phyloP scores from a whole-genome alignment of 1,284 basidiomycete genomes.

The Sphagnurus paluster region DNA sequence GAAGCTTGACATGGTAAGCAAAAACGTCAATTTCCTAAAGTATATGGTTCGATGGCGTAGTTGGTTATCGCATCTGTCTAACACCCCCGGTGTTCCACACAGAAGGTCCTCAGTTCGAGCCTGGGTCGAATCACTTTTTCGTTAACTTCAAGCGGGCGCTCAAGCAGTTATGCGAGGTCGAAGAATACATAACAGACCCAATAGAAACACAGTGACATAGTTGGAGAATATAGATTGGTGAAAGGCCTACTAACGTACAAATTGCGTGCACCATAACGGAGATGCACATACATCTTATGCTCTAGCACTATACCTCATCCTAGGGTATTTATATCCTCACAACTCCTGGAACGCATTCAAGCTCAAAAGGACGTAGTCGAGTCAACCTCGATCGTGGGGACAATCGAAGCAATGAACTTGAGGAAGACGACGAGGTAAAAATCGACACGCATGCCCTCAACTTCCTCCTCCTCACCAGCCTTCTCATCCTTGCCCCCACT shows the following conservation, averaged over 20 bases:
- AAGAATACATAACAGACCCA: too few relatives aligned
- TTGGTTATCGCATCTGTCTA: conserved; percentile 78
- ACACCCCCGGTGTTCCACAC: too few relatives aligned
- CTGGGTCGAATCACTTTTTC: conserved; percentile 47
- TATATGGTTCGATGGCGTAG: conserved; percentile 64
- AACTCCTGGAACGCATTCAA: neutral
- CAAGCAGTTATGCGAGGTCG: neutral
- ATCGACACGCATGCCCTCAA: conserved; percentile 90
- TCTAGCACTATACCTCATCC: conserved; percentile 1
- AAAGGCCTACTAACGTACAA: conserved; percentile 6
- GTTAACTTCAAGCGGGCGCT: too few relatives aligned
- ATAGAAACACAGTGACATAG: neutral
- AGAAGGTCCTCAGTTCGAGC: conserved; percentile 62
- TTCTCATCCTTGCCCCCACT: conserved; percentile 62
- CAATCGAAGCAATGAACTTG: conserved; percentile 94
- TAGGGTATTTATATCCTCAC: conserved; percentile 11
- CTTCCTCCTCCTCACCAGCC: conserved; percentile 63
- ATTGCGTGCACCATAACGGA: neutral
- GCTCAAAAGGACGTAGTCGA: conserved; percentile 81
- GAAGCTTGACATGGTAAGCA: too few relatives aligned
- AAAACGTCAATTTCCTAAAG: neutral
- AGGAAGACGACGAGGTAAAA: conserved; percentile 96
- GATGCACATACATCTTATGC: conserved; percentile 6
- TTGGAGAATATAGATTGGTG: neutral
- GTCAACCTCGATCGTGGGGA: conserved; percentile 94